Evolutionary conservation across 768 basidiomycete genomes (phyloP).

Genomic region (Russula vinacea): DNA sequence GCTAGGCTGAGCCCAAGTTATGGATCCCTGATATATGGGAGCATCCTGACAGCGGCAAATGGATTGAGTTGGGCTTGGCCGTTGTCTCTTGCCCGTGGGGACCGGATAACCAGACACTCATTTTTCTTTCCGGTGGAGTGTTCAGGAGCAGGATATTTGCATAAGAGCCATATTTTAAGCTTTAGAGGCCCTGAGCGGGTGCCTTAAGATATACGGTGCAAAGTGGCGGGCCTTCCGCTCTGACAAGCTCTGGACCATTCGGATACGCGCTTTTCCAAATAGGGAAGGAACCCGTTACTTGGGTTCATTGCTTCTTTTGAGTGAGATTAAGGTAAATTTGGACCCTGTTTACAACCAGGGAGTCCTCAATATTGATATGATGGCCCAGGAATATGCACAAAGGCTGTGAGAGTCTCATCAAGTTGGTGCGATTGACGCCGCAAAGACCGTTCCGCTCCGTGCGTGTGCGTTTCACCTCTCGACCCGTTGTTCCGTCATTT

Average conservation of each 20-base stretch:
- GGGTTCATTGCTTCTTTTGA: constrained; percentile 21
- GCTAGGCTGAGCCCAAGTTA: constrained; percentile 24
- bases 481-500: constrained; percentile 11
- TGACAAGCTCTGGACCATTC: constrained; percentile 18
- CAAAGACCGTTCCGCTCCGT: constrained; percentile 26
- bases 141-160: not conserved
- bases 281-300: not conserved
- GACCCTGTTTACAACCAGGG: constrained; percentile 10
- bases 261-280: not conserved
- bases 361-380: not conserved
- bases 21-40: constrained; percentile 12
- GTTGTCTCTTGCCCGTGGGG: constrained; percentile 10
- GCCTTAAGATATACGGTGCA: constrained; percentile 17
- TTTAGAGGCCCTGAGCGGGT: constrained; percentile 18
- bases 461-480: constrained; percentile 25
- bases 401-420: not conserved
- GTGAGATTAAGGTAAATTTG: constrained; percentile 26
- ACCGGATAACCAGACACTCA: not conserved
- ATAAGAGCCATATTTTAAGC: constrained; percentile 11
- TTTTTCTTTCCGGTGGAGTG: not conserved
- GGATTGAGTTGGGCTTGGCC: constrained; percentile 14
- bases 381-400: not conserved
- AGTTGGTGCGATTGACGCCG: not conserved
- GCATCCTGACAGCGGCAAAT: constrained; percentile 23
- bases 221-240: not conserved